Percentiles rank a stretch among this genome's conserved stretches.
Conservation (phyloP, 2,329 filamentous ascomycete genomes). For the Davidsoniella virescens region DNA sequence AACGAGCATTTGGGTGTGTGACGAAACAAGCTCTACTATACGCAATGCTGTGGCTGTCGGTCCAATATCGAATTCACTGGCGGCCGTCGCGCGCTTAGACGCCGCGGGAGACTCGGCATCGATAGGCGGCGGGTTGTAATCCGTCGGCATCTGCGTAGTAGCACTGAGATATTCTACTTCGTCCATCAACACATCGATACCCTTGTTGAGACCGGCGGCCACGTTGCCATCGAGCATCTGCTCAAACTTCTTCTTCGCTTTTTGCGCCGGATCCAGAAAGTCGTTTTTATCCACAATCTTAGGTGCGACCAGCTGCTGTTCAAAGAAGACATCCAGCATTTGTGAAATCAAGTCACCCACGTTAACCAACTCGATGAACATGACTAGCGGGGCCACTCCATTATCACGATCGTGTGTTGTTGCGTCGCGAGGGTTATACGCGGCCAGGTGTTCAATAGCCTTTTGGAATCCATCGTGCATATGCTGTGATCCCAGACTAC, state of each 20-base stretch:
- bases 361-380: constrained; percentile 93
- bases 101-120: constrained; percentile 10
- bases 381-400: constrained; percentile 71
- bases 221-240: constrained; percentile 97
- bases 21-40: constrained; percentile 70
- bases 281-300: constrained; percentile 84
- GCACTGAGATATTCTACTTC: constrained; percentile 93
- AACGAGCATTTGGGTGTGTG: constrained; percentile 81
- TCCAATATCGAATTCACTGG: constrained; percentile 32
- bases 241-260: constrained; percentile 97
- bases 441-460: constrained; percentile 76
- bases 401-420: constrained; percentile 49
- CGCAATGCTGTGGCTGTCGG: constrained; percentile 64
- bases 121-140: constrained; percentile 60
- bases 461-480: constrained; percentile 88
- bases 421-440: constrained; percentile 78
- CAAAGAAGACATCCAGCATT: constrained; percentile 98
- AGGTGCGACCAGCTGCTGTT: constrained; percentile 73
- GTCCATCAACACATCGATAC: constrained; percentile 95
- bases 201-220: constrained; percentile 87
- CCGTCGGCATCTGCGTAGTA: constrained; percentile 68
- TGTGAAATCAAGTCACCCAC: constrained; percentile 95
- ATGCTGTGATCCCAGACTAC: constrained; percentile 71
- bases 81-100: constrained; percentile 17
- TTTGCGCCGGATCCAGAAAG: constrained; percentile 77